Evolutionary conservation across 75 land plant genomes (phyloP).

Genomic region (Pinus albicaulis): DNA sequence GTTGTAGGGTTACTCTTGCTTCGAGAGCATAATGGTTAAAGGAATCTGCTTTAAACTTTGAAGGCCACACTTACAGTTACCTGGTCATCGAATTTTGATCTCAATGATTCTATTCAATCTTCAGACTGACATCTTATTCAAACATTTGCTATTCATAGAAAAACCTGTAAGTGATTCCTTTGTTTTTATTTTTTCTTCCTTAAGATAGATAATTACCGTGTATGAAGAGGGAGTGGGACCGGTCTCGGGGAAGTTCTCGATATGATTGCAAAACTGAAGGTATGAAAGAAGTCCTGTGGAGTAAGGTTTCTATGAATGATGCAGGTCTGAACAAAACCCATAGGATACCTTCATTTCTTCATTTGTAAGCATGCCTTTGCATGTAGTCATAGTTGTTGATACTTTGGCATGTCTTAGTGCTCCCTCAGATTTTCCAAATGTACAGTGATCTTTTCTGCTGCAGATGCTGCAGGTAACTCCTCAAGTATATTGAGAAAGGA

Average conservation of each 20-base stretch:
- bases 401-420: not conserved
- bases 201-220: not conserved
- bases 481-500: not conserved
- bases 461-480: constrained; percentile 2
- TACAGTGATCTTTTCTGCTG: constrained; percentile 9
- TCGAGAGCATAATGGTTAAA: not conserved
- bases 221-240: not conserved
- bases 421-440: not conserved
- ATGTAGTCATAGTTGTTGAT: not conserved
- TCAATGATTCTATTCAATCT: constrained; percentile 6
- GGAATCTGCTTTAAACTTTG: not conserved
- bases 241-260: not conserved
- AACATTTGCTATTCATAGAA: not conserved
- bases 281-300: not conserved
- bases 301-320: not conserved
- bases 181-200: not conserved
- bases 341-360: not conserved
- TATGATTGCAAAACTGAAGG: not conserved
- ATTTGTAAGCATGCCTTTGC: not conserved
- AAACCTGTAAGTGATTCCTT: constrained; percentile 6
- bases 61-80: not conserved
- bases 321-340: not conserved
- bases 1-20: constrained; percentile 4
- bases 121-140: not conserved
- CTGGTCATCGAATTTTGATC: not conserved